These are phyloP conservation scores for Plasmopara halstedii DNA, from an alignment of 352 stramenopile genomes.

Conservation along the genomic window DNA sequence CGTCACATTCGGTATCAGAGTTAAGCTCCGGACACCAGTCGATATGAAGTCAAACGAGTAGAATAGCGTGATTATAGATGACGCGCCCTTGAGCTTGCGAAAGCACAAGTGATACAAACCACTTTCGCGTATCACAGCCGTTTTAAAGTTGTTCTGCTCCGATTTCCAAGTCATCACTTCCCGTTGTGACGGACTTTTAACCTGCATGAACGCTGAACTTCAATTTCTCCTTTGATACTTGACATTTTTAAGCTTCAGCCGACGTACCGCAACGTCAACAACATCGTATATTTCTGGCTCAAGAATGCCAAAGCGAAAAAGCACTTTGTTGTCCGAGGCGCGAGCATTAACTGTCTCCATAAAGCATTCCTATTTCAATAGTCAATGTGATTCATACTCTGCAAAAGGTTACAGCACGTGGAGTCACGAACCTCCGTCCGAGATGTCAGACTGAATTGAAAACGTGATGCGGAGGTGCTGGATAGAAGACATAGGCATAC, in stretches of 20 bases:
- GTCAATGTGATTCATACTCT: neutral
- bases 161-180: conserved; percentile 47
- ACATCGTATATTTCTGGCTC: conserved; percentile 47
- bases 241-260: neutral
- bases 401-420: neutral
- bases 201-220: conserved; percentile 13
- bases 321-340: conserved; percentile 45
- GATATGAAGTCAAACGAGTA: conserved; percentile 83
- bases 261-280: conserved; percentile 40
- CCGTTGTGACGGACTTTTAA: conserved; percentile 47
- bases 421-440: conserved; percentile 24
- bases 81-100: conserved; percentile 49
- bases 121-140: conserved; percentile 52
- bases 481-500: conserved; percentile 10
- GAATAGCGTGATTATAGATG: conserved; percentile 48
- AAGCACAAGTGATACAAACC: conserved; percentile 79
- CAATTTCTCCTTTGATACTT: neutral
- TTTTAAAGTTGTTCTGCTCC: conserved; percentile 54
- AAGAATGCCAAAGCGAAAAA: conserved; percentile 53
- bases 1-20: conserved; percentile 52
- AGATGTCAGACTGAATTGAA: conserved; percentile 39
- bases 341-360: conserved; percentile 50
- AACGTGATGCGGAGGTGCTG: conserved; percentile 26
- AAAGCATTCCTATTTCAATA: conserved; percentile 42
- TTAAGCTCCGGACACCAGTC: conserved; percentile 36